Base-by-base conservation (phyloP, 306 rosid species). In the Sesbania bispinosa region DNA sequence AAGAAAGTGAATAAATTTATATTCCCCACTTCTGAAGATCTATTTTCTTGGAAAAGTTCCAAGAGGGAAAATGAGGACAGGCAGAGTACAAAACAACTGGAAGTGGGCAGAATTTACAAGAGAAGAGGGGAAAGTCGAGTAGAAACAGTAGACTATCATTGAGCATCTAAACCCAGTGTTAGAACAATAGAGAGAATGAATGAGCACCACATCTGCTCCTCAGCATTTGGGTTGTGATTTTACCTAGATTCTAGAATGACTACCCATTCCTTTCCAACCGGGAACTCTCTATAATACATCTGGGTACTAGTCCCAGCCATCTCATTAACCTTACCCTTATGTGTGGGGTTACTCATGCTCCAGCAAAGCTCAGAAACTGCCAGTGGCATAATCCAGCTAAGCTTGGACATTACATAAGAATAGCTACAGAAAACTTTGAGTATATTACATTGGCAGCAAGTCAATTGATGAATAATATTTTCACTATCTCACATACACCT, bases 21-120 rank as follows among this genome's bases (percentile, higher is more conserved):
- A n/a, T 46, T 43, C 32, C 45, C 26, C 15, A 11, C 32, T 27
- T 19, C 67, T 57, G 30, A 32, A 27, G 20, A 42, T 38, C 42
- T 21, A 47, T 36, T 77, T 13, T 19, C 50, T 77, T 42, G 61
- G 60, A 62, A 26, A 62, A 52, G 35, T 39, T 42, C 29, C 50
- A 7, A 30, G 33, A 50, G 46, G 20, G 20, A 18, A 47, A 26
- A 13, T 72, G 32, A 46, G 35, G 13, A 33, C 59, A 53, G 39
- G 6, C 39, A 14, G 20, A n/a, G 26, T 32, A 14, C 5, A 13
- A 3, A 10, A 2, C 50, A 38, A 19, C 18, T 35, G 29, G 6
- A 61, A 36, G 30, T 36, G 15, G 67, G 10, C 42, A 59, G 7
- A 33, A 14, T 60, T 36, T 35, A 21, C 33, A 19, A 1, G 4